A percentile compares a stretch with the other conserved stretches of the same genome.
These are phyloP conservation scores for Coprinopsis cinerea DNA, from an alignment of 768 basidiomycete species.

Conservation along the genomic window DNA sequence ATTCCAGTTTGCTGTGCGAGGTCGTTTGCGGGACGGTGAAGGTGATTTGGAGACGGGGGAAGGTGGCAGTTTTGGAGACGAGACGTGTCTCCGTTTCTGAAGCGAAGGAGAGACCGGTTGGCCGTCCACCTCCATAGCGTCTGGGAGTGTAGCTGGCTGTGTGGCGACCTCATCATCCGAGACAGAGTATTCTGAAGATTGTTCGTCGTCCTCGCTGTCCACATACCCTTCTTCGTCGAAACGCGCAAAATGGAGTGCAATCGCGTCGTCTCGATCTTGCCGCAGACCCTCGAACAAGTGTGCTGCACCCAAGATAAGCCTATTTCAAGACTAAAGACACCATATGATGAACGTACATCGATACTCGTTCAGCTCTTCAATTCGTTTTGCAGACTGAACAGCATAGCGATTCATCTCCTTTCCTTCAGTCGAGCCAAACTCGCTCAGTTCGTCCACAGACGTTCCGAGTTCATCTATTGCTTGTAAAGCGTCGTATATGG, in stretches of 20 bases:
- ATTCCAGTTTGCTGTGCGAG: conserved; percentile 50
- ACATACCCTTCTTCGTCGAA: conserved; percentile 25
- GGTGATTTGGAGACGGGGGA: conserved; percentile 52
- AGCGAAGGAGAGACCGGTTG: neutral
- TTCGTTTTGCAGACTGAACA: conserved; percentile 52
- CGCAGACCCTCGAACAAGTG: conserved; percentile 55
- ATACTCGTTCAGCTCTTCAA: conserved; percentile 71
- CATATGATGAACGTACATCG: conserved; percentile 48
- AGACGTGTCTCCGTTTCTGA: conserved; percentile 22
- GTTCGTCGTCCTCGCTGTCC: conserved; percentile 26
- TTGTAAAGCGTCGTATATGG: conserved; percentile 51
- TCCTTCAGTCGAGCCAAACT: conserved; percentile 63
- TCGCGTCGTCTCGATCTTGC: conserved; percentile 48
- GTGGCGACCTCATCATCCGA: conserved; percentile 19
- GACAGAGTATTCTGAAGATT: conserved; percentile 17
- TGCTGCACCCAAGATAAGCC: conserved; percentile 31
- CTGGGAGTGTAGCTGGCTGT: conserved; percentile 11
- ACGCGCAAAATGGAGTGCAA: conserved; percentile 44
- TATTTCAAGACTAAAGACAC: conserved; percentile 11
- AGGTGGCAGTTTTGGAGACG: conserved; percentile 41
- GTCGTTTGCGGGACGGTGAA: conserved; percentile 50
- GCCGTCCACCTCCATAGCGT: conserved; percentile 27
- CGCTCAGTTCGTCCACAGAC: conserved; percentile 59
- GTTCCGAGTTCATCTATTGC: conserved; percentile 77
- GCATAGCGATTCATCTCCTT: conserved; percentile 66